Evolutionary conservation across 768 basidiomycete genomes (phyloP).

Genomic region (Macrolepiota dolichaula): DNA sequence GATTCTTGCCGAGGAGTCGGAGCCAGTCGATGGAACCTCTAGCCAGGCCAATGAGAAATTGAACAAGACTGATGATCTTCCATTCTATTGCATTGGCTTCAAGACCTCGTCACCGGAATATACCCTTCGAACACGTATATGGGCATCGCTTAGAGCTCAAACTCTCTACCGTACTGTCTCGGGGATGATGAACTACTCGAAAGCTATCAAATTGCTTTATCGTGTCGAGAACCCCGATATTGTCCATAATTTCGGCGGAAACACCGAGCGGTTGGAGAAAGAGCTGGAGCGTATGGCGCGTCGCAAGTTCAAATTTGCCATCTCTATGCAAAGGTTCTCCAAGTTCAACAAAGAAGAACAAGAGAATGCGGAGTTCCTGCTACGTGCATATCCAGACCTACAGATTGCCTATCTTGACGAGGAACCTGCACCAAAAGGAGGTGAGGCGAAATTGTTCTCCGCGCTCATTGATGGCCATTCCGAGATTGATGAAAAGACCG

Average conservation of each 20-base stretch:
- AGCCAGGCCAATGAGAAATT: conserved; percentile 69
- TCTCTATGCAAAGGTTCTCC: conserved; percentile 98
- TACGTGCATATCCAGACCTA: conserved; percentile 96
- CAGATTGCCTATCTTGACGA: conserved; percentile 99
- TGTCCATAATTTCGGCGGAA: conserved; percentile 93
- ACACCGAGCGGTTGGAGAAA: conserved; percentile 92
- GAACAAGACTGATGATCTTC: conserved; percentile 84
- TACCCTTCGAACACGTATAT: conserved; percentile 97
- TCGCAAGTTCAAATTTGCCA: conserved; percentile 96
- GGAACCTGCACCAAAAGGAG: conserved; percentile 84
- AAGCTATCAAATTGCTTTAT: conserved; percentile 98
- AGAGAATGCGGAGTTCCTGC: conserved; percentile 96
- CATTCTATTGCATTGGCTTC: conserved; percentile 99
- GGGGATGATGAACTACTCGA: conserved; percentile 99
- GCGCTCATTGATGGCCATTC: conserved; percentile 97
- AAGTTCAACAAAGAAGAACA: conserved; percentile 99
- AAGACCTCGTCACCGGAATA: conserved; percentile 99
- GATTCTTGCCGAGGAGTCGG: conserved; percentile 91
- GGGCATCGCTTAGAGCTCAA: conserved; percentile 97
- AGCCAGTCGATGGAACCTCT: conserved; percentile 50
- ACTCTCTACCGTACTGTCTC: conserved; percentile 98
- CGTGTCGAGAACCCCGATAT: conserved; percentile 98
- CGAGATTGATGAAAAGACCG: conserved; percentile 84
- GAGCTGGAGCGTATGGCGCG: conserved; percentile 97
- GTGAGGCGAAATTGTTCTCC: conserved; percentile 88